These are phyloP conservation scores for Paramecium sexaurelia DNA, from an alignment of 73 alveolate species.

Conservation along the genomic window DNA sequence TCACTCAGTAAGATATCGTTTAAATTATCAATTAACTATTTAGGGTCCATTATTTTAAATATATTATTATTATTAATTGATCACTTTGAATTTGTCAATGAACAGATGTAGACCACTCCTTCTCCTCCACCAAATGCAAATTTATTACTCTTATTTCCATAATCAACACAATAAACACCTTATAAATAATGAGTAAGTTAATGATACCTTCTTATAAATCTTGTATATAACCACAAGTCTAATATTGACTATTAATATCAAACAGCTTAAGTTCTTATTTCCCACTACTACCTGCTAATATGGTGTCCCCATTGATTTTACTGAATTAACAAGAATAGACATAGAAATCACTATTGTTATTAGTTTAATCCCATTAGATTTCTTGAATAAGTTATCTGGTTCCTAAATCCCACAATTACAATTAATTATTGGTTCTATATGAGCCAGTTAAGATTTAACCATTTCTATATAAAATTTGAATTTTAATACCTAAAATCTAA, in stretches of 20 bases:
- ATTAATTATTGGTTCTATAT: conserved; percentile 77
- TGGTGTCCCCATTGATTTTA: conserved; percentile 76
- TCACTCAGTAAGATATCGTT: conserved; percentile 20
- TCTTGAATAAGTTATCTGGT: conserved; percentile 75
- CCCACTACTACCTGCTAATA: conserved; percentile 85
- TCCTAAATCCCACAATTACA: conserved; percentile 85
- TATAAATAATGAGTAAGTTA: not conserved
- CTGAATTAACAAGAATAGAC: conserved; percentile 79
- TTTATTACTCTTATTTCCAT: conserved; percentile 78
- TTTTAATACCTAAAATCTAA: conserved; percentile 65
- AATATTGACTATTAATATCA: conserved; percentile 72
- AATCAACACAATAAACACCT: conserved; percentile 78
- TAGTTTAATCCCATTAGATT: conserved; percentile 76
- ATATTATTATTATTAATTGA: not conserved
- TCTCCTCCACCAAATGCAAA: conserved; percentile 91
- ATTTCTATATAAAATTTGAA: conserved; percentile 12
- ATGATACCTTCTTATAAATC: conserved; percentile 68
- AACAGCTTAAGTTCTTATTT: conserved; percentile 79
- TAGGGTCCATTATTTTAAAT: conserved; percentile 1
- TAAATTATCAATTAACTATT: not conserved
- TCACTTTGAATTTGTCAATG: conserved; percentile 29
- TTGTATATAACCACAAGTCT: conserved; percentile 78
- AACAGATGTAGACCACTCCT: conserved; percentile 75
- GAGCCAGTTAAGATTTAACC: conserved; percentile 88
- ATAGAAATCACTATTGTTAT: conserved; percentile 70